phyloP scores from a whole-genome alignment of 176 grass and related monocot species.

The Aegilops longissima region DNA sequence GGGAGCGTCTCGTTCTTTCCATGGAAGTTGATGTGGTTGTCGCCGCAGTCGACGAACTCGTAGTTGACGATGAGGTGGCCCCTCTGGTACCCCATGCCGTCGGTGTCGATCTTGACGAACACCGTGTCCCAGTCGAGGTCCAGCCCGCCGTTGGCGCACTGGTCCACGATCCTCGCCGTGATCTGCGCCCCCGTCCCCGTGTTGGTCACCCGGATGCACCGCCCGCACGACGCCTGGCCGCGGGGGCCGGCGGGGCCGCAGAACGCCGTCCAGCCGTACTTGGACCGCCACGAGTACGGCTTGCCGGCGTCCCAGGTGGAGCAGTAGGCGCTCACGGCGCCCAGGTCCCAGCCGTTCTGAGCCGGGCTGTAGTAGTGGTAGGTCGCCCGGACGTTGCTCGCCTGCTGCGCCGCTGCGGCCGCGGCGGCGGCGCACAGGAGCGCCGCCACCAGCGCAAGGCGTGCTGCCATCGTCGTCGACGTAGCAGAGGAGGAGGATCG shows the following conservation, averaged over 20 bases:
- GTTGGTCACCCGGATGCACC: constrained; percentile 56
- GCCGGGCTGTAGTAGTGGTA: constrained; percentile 29
- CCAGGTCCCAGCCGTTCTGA: constrained; percentile 37
- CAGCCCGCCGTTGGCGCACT: constrained; percentile 54
- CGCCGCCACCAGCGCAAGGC: not conserved
- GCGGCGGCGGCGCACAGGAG: constrained; percentile 1
- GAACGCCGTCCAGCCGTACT: constrained; percentile 88
- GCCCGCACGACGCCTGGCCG: constrained; percentile 47
- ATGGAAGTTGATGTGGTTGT: not conserved
- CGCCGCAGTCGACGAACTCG: constrained; percentile 41
- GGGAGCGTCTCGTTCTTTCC: too few species aligned
- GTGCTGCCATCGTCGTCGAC: not conserved
- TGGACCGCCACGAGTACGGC: constrained; percentile 47
- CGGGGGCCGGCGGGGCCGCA: constrained; percentile 44
- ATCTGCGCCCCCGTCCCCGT: constrained; percentile 9
- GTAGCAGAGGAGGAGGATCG: not conserved
- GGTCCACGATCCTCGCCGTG: constrained; percentile 57
- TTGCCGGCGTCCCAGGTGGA: constrained; percentile 74
- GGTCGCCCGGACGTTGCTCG: constrained; percentile 36
- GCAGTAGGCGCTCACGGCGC: constrained; percentile 46
- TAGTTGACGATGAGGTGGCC: constrained; percentile 47
- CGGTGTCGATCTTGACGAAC: constrained; percentile 50
- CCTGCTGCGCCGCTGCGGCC: constrained; percentile 19
- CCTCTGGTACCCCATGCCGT: not conserved
- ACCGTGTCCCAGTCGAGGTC: constrained; percentile 50